Evolutionary conservation across 768 basidiomycete genomes (phyloP).

Genomic region (Leucogyrophana mollusca): DNA sequence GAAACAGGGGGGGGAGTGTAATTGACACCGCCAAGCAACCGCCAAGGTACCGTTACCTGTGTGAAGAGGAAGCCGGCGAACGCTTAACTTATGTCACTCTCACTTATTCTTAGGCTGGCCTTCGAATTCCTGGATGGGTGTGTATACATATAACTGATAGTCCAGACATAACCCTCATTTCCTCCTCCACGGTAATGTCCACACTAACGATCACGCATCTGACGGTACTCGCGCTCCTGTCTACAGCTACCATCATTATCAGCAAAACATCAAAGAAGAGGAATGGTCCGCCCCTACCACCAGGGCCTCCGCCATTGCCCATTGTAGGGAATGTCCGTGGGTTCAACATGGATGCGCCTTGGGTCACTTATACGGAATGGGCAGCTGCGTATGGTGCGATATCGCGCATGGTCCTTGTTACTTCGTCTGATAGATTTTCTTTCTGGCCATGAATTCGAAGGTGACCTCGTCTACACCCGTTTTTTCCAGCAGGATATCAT

Average conservation of each 20-base stretch:
- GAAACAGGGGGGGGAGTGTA: no score
- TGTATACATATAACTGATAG: no score
- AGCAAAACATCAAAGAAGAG: not conserved
- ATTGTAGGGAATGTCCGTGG: not conserved
- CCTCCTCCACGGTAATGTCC: no score
- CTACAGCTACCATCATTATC: not conserved
- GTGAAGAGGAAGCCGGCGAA: no score
- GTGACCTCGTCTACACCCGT: conserved; percentile 19
- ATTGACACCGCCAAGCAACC: no score
- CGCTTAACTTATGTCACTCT: no score
- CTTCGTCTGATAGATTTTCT: not conserved
- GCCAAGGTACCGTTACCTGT: no score
- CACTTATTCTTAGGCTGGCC: no score
- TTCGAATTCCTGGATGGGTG: no score
- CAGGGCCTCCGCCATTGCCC: not conserved
- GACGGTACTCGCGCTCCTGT: not conserved
- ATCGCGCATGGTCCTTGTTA: not conserved
- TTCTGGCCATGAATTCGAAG: conserved; percentile 9
- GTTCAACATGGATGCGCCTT: not conserved
- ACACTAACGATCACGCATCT: no score
- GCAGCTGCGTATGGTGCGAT: not conserved
- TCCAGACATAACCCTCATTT: no score
- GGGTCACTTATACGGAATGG: not conserved
- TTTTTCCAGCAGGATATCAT: conserved; percentile 22
- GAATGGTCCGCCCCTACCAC: conserved; percentile 8